Base-by-base conservation (phyloP, 2,329 filamentous ascomycete genomes). In the Fusarium foetens region DNA sequence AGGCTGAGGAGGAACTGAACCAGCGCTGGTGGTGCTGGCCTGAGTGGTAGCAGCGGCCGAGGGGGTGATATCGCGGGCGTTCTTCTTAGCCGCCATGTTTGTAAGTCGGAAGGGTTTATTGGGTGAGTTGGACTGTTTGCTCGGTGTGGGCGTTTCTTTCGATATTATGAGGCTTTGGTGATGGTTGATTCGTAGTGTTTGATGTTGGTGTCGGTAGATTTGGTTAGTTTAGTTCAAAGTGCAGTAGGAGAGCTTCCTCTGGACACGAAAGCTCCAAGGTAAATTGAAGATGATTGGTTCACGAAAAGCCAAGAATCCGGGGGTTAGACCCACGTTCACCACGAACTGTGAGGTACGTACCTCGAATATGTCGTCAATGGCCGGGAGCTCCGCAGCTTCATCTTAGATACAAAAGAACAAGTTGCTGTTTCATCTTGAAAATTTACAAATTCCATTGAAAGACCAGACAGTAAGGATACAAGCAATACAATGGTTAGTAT, bases 41-140 rank as follows among this genome's bases (percentile, higher is more conserved):
- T 79, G 78, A 38, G 74, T 66, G 45, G 76, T 77, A 58, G 72
- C 79, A 43, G 82, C 78, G 46, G 81, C 78, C 42, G 83, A 79
- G 52, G 80, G 75, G 36, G 77, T 63, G 36, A 77, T 73, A 25
- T 79, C 79, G 75, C 78, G 79, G 53, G 70, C 78, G 71, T 79
- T 83, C 73, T 84, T 86, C 81, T 88, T 89, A 48, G 86, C 84
- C 53, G 87, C 84, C 87, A 89, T 87, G 76, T 55, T 76, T 35
- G 7, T 42, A 33, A 43, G 29, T 42, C 36, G 49, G 43, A 58
- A 27, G 36, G 46, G 27, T 27, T 31, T 33, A 8, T 33, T 39
- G 19, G 68, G 42, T 31, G 39, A 45, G 51, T 59, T 43, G 43
- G 39, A 27, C 57, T 43, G 33, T 31, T 67, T 58, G 33, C 52